phyloP scores from a whole-genome alignment of 208 protist genomes.

The Crithidia expoeki region DNA sequence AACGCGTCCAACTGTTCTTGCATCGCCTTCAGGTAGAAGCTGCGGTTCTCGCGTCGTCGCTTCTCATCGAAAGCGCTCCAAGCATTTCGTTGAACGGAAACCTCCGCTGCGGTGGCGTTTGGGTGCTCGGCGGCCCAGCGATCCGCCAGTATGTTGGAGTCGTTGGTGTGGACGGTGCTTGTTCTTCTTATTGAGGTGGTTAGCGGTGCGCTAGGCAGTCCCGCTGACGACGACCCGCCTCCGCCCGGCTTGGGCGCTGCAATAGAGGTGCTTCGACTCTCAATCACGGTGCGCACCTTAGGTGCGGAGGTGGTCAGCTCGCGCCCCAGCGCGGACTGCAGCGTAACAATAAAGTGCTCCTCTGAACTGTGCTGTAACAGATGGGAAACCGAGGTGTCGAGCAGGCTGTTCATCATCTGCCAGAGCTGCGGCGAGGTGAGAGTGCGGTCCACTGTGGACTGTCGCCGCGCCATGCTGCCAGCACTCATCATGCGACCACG shows the following conservation, averaged over 20 bases:
- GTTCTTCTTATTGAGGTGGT: too few relatives aligned
- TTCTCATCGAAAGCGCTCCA: constrained; percentile 40
- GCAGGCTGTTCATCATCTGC: constrained; percentile 49
- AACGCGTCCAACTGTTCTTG: constrained; percentile 39
- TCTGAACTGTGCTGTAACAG: constrained; percentile 55
- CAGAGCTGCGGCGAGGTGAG: constrained; percentile 25
- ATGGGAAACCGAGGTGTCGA: constrained; percentile 39
- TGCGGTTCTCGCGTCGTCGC: constrained; percentile 21
- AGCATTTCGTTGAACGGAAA: constrained; percentile 32
- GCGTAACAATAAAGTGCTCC: constrained; percentile 46
- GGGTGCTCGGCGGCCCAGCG: constrained; percentile 51
- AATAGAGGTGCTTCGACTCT: constrained; percentile 5
- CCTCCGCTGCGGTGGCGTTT: constrained; percentile 26
- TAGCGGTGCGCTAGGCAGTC: too few relatives aligned
- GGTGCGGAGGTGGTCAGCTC: constrained; percentile 1
- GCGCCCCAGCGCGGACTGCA: constrained; percentile 30
- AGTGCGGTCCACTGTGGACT: constrained; percentile 8
- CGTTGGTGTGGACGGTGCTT: not conserved
- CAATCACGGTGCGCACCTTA: constrained; percentile 30
- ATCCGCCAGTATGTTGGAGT: constrained; percentile 21
- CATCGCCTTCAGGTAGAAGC: constrained; percentile 29
- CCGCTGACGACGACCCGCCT: not conserved
- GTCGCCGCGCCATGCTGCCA: not conserved
- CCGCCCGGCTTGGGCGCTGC: not conserved
- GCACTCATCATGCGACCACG: not conserved